Evolutionary conservation across 805 yeast species (phyloP).

Genomic region (Wickerhamia fluorescens): DNA sequence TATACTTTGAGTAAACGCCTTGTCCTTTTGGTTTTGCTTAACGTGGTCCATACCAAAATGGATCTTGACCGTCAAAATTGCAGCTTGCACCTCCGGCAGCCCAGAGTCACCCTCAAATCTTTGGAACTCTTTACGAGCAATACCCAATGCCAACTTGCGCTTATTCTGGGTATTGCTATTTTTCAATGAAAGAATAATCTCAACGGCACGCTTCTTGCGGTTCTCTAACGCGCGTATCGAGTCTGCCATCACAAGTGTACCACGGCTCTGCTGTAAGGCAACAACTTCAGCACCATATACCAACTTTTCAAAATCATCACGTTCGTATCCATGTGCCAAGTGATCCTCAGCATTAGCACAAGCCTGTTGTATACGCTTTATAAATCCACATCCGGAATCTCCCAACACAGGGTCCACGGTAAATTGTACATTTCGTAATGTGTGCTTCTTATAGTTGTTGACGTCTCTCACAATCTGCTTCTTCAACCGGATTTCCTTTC

Average conservation of each 20-base stretch:
- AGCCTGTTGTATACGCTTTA: constrained; percentile 59
- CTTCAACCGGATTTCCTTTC: constrained; percentile 34
- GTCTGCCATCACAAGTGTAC: constrained; percentile 24
- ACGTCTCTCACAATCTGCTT: constrained; percentile 34
- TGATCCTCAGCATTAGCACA: constrained; percentile 54
- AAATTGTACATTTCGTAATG: constrained; percentile 23
- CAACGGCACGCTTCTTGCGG: constrained; percentile 58
- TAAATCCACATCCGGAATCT: constrained; percentile 54
- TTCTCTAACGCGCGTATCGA: constrained; percentile 31
- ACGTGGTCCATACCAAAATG: constrained; percentile 72
- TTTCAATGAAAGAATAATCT: constrained; percentile 66
- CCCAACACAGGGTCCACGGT: constrained; percentile 83
- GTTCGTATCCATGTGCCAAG: constrained; percentile 51
- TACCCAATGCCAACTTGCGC: constrained; percentile 47
- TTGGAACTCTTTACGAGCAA: constrained; percentile 76
- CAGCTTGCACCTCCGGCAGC: constrained; percentile 94
- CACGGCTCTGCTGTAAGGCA: constrained; percentile 30
- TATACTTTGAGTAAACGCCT: constrained; percentile 57
- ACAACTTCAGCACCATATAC: constrained; percentile 73
- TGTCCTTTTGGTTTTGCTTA: constrained; percentile 61
- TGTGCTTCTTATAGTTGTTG: constrained; percentile 35
- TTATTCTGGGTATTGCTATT: constrained; percentile 59
- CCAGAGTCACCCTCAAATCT: constrained; percentile 89
- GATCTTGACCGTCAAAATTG: constrained; percentile 74
- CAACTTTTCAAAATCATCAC: constrained; percentile 66